These are phyloP conservation scores for Penicillium expansum DNA, from an alignment of 2,329 filamentous ascomycete species.

Conservation along the genomic window DNA sequence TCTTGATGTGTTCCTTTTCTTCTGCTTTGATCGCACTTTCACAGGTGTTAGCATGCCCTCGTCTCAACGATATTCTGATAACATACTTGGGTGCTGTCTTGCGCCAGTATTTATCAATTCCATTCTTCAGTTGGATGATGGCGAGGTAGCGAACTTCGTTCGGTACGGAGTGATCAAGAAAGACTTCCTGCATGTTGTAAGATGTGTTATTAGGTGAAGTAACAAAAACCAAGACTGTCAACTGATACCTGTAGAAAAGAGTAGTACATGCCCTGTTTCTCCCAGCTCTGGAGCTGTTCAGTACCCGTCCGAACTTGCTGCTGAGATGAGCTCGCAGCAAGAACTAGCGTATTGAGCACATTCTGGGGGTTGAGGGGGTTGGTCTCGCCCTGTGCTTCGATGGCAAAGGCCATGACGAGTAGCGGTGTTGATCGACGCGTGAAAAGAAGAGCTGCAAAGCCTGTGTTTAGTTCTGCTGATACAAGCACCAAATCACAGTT, in stretches of 20 bases:
- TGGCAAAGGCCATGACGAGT: conserved; percentile 62
- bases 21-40: conserved; percentile 59
- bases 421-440: not conserved
- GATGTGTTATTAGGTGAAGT: not conserved
- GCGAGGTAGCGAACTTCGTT: conserved; percentile 80
- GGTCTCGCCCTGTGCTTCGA: conserved; percentile 80
- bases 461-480: not conserved
- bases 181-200: conserved; percentile 60
- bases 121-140: conserved; percentile 93
- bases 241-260: conserved; percentile 62
- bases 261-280: conserved; percentile 64
- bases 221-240: not conserved
- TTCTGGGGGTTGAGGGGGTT: conserved; percentile 64
- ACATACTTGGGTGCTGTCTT: conserved; percentile 67
- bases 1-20: conserved; percentile 75
- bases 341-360: conserved; percentile 63
- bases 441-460: not conserved
- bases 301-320: conserved; percentile 64
- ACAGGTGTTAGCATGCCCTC: conserved; percentile 16
- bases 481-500: not conserved
- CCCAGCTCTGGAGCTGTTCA: conserved; percentile 71
- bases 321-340: conserved; percentile 62
- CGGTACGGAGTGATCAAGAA: conserved; percentile 74
- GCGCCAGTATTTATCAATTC: conserved; percentile 93
- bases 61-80: not conserved